Conservation (phyloP, 768 basidiomycete genomes). For the Mycena capillaripes region DNA sequence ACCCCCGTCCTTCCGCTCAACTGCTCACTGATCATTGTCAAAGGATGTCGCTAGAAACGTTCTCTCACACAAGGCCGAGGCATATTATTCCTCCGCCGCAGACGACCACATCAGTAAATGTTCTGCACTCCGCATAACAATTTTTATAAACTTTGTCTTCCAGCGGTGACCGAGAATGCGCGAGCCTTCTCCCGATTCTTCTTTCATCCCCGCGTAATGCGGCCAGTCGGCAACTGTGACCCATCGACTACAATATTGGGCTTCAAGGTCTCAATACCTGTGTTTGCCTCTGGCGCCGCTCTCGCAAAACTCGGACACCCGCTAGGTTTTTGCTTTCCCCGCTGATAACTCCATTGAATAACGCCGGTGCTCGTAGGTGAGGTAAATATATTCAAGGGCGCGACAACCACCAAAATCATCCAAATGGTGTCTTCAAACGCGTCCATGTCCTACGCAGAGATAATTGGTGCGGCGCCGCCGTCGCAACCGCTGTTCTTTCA, state of each 20-base stretch:
- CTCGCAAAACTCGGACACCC: constrained; percentile 92
- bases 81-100: constrained; percentile 89
- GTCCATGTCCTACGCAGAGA: constrained; percentile 74
- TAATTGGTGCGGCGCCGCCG: constrained; percentile 68
- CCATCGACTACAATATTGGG: constrained; percentile 84
- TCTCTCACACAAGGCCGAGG: constrained; percentile 80
- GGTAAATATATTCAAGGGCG: constrained; percentile 82
- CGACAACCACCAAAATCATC: constrained; percentile 75
- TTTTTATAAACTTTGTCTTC: constrained; percentile 26
- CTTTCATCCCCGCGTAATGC: constrained; percentile 89
- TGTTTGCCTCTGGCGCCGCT: constrained; percentile 89
- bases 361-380: constrained; percentile 67
- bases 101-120: constrained; percentile 86
- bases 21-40: constrained; percentile 7
- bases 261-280: constrained; percentile 77
- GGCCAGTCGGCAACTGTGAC: constrained; percentile 71
- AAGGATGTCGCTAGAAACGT: constrained; percentile 81
- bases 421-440: constrained; percentile 91
- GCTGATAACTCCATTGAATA: not conserved
- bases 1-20: not conserved
- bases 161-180: constrained; percentile 78
- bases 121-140: not conserved
- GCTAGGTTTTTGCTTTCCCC: constrained; percentile 52
- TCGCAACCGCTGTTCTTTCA: constrained; percentile 84
- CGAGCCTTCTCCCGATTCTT: constrained; percentile 89